Base-by-base conservation (phyloP, 2,329 filamentous ascomycete species). In the Fusarium pseudograminearum region DNA sequence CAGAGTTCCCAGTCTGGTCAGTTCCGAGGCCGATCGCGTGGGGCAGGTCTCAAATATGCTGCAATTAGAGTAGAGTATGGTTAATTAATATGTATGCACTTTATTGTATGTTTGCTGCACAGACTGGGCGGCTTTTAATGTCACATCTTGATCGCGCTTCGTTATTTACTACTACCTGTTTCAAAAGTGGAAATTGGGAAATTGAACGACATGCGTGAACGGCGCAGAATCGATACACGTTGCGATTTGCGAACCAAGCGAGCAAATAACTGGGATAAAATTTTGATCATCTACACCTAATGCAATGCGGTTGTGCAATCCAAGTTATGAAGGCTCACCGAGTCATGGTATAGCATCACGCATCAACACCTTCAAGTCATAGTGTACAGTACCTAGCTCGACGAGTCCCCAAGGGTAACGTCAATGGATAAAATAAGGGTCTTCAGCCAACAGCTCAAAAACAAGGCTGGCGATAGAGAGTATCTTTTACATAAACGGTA, bases 51-150 rank as follows among this genome's bases (percentile, higher is more conserved):
- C 46, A 65, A 65, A 65, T 31, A 65, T 46, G 54, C 41, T 60
- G 46, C 36, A 65, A 22, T 51, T 53, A 54, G 20, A 33, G 62
- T 48, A 48, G 41, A 24, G 24, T 26, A 53, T 65, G 34, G 41
- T 65, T 65, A 53, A 65, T 65, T 65, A 53, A 65, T 51, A 65
- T 60, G 53, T 65, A 65, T 47, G 61, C 62, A 65, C 61, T 65
- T 53, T 60, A 53, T n/a, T 47, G 7, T 41, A 18, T n/a, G 6
- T 30, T 65, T 48, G 7, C 9, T 20, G 12, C 24, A 28, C 18
- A 33, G 40, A 20, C 46, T 60, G 53, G 31, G 40, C 24, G 61
- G 8, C 15, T 65, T 65, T 65, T 65, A 53, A 40, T 65, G 62
- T 65, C 62, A 65, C 22, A 28, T 24, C 11, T 12, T 20, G 8